Evolutionary conservation across 2,329 filamentous ascomycete genomes (phyloP).

Genomic region (Xylaria sp.): DNA sequence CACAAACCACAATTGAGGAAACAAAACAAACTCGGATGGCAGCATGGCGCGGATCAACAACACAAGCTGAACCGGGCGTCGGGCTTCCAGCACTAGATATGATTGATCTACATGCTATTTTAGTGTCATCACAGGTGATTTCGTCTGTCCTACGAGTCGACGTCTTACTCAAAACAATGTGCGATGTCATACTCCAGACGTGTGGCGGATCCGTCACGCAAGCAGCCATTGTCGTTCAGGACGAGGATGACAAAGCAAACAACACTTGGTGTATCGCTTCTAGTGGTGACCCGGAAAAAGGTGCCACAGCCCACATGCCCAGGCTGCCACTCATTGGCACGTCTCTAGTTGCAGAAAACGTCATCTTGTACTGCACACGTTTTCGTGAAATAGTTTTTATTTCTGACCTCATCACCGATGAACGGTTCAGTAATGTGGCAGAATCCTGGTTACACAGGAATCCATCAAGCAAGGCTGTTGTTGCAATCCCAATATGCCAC

Average conservation of each 20-base stretch:
- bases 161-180: slow-evolving; percentile 81
- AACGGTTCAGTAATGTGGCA: slow-evolving; percentile 80
- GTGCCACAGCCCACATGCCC: slow-evolving; percentile 73
- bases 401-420: slow-evolving; percentile 77
- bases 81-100: slow-evolving; percentile 82
- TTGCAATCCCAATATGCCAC: slow-evolving; percentile 82
- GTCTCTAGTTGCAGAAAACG: slow-evolving; percentile 77
- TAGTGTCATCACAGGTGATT: slow-evolving; percentile 82
- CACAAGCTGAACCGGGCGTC: slow-evolving; percentile 67
- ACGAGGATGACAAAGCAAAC: slow-evolving; percentile 64
- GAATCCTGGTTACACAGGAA: slow-evolving; percentile 75
- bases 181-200: slow-evolving; percentile 81
- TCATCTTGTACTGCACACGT: slow-evolving; percentile 79
- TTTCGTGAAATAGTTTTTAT: slow-evolving; percentile 82
- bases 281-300: slow-evolving; percentile 76
- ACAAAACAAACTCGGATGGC: slow-evolving; percentile 68
- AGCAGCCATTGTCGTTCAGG: slow-evolving; percentile 79
- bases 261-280: slow-evolving; percentile 78
- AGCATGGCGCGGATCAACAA: slow-evolving; percentile 72
- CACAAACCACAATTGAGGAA: slow-evolving; percentile 59
- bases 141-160: slow-evolving; percentile 82
- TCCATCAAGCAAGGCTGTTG: slow-evolving; percentile 77
- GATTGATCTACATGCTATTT: slow-evolving; percentile 82
- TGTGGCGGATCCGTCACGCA: slow-evolving; percentile 77
- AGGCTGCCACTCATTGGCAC: slow-evolving; percentile 73